Percentiles rank a stretch among this genome's conserved stretches.
Conservation (phyloP, 2,329 filamentous ascomycete species). For the Sclerotinia subarctica region DNA sequence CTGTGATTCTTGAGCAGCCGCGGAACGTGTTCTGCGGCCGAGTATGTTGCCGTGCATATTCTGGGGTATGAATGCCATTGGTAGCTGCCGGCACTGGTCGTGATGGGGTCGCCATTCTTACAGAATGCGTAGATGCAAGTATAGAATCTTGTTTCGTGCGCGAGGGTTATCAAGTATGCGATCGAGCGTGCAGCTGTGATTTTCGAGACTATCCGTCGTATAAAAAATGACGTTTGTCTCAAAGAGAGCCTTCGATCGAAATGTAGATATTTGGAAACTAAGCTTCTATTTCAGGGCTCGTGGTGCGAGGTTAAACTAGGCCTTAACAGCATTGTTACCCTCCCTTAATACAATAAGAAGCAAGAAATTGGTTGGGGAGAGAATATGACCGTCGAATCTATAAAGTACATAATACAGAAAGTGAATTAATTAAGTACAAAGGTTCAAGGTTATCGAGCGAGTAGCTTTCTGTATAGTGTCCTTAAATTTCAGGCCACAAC, state of each 20-base stretch:
- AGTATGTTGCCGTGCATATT: conserved; percentile 29
- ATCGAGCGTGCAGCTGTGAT: background rate
- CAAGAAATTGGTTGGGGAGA: background rate
- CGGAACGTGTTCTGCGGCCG: conserved; percentile 50
- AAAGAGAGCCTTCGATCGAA: background rate
- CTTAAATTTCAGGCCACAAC: background rate
- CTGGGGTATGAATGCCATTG: conserved; percentile 25
- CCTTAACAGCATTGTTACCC: conserved; percentile 14
- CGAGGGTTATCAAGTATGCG: background rate
- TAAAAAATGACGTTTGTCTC: conserved; percentile 10
- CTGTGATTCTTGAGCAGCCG: conserved; percentile 79
- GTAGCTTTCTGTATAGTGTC: background rate
- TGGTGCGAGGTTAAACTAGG: conserved; percentile 7
- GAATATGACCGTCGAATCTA: background rate
- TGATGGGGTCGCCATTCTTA: conserved; percentile 22
- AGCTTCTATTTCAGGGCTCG: conserved; percentile 19
- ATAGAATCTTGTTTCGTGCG: background rate
- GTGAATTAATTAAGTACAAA: conserved; percentile 18
- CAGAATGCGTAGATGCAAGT: background rate
- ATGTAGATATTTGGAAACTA: background rate
- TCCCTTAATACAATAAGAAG: background rate
- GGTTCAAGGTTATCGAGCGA: conserved; percentile 1
- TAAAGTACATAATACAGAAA: conserved; percentile 10
- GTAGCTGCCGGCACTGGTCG: conserved; percentile 25
- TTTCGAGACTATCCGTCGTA: background rate